phyloP scores from a whole-genome alignment of 177 flowering plant genomes.

The Vitis hybrid region DNA sequence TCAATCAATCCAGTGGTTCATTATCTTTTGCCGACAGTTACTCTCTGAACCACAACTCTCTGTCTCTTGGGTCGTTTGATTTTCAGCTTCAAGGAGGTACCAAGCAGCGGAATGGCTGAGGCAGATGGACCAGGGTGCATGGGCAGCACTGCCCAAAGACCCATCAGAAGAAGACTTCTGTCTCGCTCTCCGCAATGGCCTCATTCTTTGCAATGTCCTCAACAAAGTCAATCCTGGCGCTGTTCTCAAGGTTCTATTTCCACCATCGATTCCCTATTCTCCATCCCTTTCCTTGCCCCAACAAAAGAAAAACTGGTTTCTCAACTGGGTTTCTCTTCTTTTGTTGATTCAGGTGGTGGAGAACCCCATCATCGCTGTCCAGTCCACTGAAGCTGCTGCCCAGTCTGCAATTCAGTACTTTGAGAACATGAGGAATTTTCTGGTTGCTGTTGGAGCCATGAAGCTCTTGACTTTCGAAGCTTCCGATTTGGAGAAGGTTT shows the following conservation, averaged over 20 bases:
- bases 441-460: slow-evolving; percentile 71
- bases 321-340: neutral
- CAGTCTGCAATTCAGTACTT: slow-evolving; percentile 83
- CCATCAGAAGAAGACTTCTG: slow-evolving; percentile 82
- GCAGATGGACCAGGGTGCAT: slow-evolving; percentile 66
- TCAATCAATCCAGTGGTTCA: neutral
- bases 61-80: neutral
- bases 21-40: neutral
- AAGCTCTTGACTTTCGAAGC: slow-evolving; percentile 80
- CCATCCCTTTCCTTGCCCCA: neutral
- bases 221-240: slow-evolving; percentile 90
- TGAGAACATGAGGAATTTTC: slow-evolving; percentile 85
- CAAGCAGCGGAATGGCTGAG: slow-evolving; percentile 81
- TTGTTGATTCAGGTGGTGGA: slow-evolving; percentile 62
- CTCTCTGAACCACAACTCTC: too few species aligned
- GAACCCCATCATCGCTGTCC: slow-evolving; percentile 51
- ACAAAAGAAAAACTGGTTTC: too few species aligned
- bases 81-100: slow-evolving; percentile 62
- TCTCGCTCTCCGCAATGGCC: slow-evolving; percentile 73
- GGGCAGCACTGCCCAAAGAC: slow-evolving; percentile 39
- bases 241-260: slow-evolving; percentile 55
- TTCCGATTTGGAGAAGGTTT: slow-evolving; percentile 83
- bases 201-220: slow-evolving; percentile 87
- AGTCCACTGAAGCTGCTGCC: slow-evolving; percentile 63
- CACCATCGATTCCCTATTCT: neutral